phyloP scores from a whole-genome alignment of 257 asterid species.

The Ajuga chamaepitys region DNA sequence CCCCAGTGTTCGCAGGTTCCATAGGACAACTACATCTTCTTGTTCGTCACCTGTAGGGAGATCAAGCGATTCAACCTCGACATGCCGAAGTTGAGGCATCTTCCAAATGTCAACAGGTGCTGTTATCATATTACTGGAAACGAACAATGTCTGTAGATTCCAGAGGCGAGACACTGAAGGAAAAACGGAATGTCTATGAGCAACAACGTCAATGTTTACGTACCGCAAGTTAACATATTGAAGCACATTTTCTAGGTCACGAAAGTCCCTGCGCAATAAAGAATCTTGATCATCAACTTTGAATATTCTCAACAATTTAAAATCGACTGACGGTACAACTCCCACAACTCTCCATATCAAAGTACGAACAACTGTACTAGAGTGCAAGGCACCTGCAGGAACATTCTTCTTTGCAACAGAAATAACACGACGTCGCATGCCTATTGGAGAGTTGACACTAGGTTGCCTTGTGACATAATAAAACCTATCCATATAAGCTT shows the following conservation, averaged over 20 bases:
- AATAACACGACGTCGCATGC: no score
- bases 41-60: neutral
- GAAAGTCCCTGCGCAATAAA: neutral
- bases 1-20: slow-evolving; percentile 2
- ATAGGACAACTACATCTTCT: neutral
- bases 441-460: no score
- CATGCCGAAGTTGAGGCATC: neutral
- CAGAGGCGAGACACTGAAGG: neutral
- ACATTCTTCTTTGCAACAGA: no score
- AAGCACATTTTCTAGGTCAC: neutral
- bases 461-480: no score
- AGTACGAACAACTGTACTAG: no score
- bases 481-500: no score
- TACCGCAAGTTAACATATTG: neutral
- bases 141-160: neutral
- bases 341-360: no score
- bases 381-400: no score
- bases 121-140: neutral
- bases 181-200: neutral
- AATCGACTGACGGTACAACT: neutral
- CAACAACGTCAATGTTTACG: neutral
- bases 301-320: neutral
- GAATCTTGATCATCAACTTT: no score
- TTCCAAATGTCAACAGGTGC: slow-evolving; percentile 7
- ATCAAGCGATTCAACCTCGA: neutral